phyloP scores from a whole-genome alignment of 148 eudicot species.

The Cornus florida region DNA sequence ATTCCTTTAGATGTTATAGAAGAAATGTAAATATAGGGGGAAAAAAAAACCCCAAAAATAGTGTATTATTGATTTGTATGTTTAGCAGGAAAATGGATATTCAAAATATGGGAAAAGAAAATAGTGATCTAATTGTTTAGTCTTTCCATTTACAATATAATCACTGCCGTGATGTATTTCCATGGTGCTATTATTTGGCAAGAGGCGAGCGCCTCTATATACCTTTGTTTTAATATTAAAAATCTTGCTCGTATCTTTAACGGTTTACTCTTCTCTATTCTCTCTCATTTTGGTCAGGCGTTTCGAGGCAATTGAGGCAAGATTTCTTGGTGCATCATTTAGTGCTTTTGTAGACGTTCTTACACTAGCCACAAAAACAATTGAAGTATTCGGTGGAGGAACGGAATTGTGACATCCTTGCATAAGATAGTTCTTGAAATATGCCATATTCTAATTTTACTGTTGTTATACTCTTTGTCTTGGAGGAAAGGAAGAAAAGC shows the following conservation, averaged over 20 bases:
- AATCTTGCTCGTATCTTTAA: not conserved
- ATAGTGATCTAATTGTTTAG: too few relatives aligned
- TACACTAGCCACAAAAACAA: constrained; percentile 77
- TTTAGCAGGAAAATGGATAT: too few relatives aligned
- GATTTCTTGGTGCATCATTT: constrained; percentile 91
- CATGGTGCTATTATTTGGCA: too few relatives aligned
- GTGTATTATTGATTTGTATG: too few relatives aligned
- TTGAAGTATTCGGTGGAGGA: constrained; percentile 67
- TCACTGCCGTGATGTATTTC: too few relatives aligned
- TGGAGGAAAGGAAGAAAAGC: too few relatives aligned
- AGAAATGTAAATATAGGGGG: too few relatives aligned
- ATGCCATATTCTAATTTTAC: not conserved
- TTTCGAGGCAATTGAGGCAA: constrained; percentile 92
- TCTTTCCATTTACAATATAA: too few relatives aligned
- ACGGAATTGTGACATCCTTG: constrained; percentile 24
- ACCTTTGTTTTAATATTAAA: not conserved
- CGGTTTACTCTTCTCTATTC: not conserved
- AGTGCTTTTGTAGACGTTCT: constrained; percentile 79
- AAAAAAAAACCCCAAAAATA: too few relatives aligned
- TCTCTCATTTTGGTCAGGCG: constrained; percentile 39
- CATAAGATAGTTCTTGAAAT: not conserved
- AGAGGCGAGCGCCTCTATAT: too few relatives aligned
- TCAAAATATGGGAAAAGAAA: too few relatives aligned
- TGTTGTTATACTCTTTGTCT: not conserved
- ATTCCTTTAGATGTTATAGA: too few relatives aligned